Base-by-base conservation (phyloP, 495 filamentous ascomycete genomes). In the Neurospora sp. region DNA sequence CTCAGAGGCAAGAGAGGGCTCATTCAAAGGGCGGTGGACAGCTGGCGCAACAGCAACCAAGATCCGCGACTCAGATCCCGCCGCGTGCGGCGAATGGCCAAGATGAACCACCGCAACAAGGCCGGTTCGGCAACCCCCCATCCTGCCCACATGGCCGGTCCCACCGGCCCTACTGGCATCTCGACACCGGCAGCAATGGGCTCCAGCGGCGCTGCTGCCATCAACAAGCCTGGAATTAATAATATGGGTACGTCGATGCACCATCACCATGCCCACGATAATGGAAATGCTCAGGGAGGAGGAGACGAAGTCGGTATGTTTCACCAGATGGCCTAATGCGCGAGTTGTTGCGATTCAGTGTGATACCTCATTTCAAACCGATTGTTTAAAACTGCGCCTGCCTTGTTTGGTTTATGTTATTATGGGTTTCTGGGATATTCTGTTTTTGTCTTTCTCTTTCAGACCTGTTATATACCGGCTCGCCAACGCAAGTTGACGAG, bases 11-110 rank as follows among this genome's bases (percentile, higher is more conserved):
- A 99, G 83, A 89, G 96, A 69, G 96, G 96, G 9, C 86, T 99
- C 74, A 99, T 99, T 73, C 96, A 99, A 82, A 88, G 96, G 69
- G 96, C 96, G 22, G 96, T 99, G 40, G 96, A 99, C 82, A 98
- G 95, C 81, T 98, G 96, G 96, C 86, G 96, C 68, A 99, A 99
- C 82, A 98, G 96, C 86, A 98, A 98, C 81, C 94, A 97, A 82
- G 96, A 99, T 75, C 92, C 92, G 22, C 87, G 94, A 74, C 83
- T 98, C 77, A 89, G 96, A 77, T 98, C 94, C 82, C 84, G 96
- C 78, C 89, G 96, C 71, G 96, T 99, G 47, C 89, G 96, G 71
- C 87, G 96, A 71, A 94, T 96, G 93, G 94, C 94, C 71, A 99
- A 98, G 86, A 92, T 97, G 79, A 94, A 89, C 83, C 93, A 88